A percentile compares a stretch with the other conserved stretches of the same genome.
phyloP scores from a whole-genome alignment of 1,284 basidiomycete genomes.

The Rhodotorula sp. region DNA sequence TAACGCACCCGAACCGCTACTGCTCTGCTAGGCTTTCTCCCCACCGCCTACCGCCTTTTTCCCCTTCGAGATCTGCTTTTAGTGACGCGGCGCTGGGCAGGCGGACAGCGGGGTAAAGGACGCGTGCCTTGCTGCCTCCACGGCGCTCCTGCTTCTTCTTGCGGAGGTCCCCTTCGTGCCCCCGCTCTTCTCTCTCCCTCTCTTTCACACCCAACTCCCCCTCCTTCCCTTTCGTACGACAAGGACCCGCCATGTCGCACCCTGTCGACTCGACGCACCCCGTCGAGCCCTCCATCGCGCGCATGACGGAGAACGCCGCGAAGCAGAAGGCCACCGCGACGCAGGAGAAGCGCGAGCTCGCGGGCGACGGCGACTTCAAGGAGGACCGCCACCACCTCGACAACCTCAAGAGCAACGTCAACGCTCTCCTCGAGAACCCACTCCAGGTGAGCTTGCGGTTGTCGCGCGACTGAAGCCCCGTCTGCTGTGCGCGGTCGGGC shows the following conservation, averaged over 20 bases:
- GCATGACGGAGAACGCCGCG: constrained; percentile 11
- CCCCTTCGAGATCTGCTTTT: no score
- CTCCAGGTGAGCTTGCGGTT: constrained; percentile 14
- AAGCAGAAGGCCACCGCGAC: constrained; percentile 17
- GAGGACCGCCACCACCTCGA: constrained; percentile 16
- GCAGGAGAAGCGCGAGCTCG: constrained; percentile 32
- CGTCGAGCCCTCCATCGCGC: constrained; percentile 17
- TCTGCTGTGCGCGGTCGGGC: no score
- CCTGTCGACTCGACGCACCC: constrained; percentile 10
- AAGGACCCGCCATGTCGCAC: constrained; percentile 6
- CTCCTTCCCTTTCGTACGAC: background rate
- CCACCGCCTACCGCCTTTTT: no score
- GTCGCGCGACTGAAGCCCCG: no score
- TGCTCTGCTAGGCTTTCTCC: no score
- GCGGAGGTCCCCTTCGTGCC: background rate
- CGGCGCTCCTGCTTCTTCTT: background rate
- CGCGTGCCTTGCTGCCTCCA: background rate
- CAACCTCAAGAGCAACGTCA: background rate
- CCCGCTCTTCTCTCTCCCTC: background rate
- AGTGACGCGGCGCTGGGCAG: no score
- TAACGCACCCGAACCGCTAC: no score
- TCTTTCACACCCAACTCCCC: background rate
- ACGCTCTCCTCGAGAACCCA: constrained; percentile 37
- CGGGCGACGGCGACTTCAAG: constrained; percentile 9
- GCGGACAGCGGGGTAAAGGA: no score